Percentiles rank a stretch among this genome's conserved stretches.
These are phyloP conservation scores for Dothideomycetes sp. DNA, from an alignment of 2,329 filamentous ascomycete genomes.

Conservation along the genomic window DNA sequence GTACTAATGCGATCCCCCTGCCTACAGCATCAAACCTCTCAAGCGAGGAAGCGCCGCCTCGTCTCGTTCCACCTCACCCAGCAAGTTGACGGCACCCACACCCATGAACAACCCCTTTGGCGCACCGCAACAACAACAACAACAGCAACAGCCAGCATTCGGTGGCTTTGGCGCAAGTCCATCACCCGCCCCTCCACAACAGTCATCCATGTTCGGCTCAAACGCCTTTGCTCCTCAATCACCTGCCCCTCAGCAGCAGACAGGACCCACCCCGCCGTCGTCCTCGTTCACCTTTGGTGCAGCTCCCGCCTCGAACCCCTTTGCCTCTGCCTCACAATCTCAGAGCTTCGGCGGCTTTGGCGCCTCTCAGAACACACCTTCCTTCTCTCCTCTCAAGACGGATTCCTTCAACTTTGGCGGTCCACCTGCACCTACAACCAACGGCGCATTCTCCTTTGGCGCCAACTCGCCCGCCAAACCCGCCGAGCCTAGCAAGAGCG, in stretches of 20 bases:
- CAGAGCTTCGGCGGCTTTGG: slow-evolving; percentile 8
- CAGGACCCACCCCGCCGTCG: too few relatives aligned
- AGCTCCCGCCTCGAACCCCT: slow-evolving; percentile 2
- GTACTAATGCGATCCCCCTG: background rate
- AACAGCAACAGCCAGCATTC: background rate
- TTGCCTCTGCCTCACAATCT: background rate
- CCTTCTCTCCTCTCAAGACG: background rate
- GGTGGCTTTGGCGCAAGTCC: background rate
- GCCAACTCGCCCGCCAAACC: slow-evolving; percentile 5
- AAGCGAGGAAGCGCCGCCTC: slow-evolving; percentile 3
- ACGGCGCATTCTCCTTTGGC: slow-evolving; percentile 9
- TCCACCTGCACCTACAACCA: slow-evolving; percentile 1
- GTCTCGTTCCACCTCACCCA: slow-evolving; percentile 1
- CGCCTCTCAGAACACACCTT: background rate
- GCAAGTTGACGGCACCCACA: slow-evolving; percentile 1
- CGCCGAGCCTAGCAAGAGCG: background rate
- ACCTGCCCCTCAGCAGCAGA: background rate
- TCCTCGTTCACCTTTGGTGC: slow-evolving; percentile 5
- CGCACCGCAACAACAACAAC: background rate
- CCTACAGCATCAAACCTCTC: slow-evolving; percentile 6
- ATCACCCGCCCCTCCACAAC: background rate
- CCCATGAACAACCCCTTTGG: slow-evolving; percentile 1
- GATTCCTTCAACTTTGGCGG: slow-evolving; percentile 3
- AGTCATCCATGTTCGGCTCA: background rate
- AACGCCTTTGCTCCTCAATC: slow-evolving; percentile 5